These are phyloP conservation scores for Tricholoma terreum DNA, from an alignment of 768 basidiomycete species.

Conservation along the genomic window DNA sequence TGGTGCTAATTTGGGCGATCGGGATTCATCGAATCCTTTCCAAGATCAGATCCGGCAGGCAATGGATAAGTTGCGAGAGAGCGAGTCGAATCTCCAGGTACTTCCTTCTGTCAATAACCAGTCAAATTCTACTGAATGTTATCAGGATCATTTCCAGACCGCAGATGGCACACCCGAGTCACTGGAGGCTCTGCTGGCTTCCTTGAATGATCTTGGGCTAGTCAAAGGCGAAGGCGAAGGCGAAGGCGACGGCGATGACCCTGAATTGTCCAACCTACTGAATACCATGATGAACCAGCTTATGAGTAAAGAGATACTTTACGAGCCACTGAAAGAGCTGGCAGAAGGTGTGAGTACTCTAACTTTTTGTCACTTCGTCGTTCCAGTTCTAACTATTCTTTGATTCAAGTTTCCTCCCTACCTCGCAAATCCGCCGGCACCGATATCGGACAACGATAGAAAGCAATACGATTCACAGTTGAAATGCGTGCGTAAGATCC, in stretches of 20 bases:
- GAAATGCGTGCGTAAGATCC: slow-evolving; percentile 50
- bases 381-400: neutral
- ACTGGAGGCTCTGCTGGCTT: slow-evolving; percentile 51
- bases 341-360: slow-evolving; percentile 53
- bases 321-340: slow-evolving; percentile 84
- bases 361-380: neutral
- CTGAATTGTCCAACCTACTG: slow-evolving; percentile 62
- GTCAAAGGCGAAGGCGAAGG: slow-evolving; percentile 26
- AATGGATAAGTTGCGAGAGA: slow-evolving; percentile 71
- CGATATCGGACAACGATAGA: slow-evolving; percentile 56
- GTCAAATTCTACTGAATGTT: neutral
- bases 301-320: slow-evolving; percentile 80
- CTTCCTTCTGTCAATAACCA: slow-evolving; percentile 8
- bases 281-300: slow-evolving; percentile 81
- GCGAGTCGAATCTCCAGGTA: slow-evolving; percentile 55
- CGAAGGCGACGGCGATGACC: slow-evolving; percentile 37
- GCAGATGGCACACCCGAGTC: slow-evolving; percentile 28
- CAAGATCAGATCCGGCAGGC: slow-evolving; percentile 69
- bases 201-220: slow-evolving; percentile 39
- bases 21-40: slow-evolving; percentile 34
- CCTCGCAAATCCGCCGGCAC: slow-evolving; percentile 51
- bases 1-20: neutral
- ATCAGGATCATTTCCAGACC: slow-evolving; percentile 13
- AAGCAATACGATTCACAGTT: slow-evolving; percentile 65
- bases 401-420: slow-evolving; percentile 70